Base-by-base conservation (phyloP, 208 protist genomes). In the Acanthamoeba quina region DNA sequence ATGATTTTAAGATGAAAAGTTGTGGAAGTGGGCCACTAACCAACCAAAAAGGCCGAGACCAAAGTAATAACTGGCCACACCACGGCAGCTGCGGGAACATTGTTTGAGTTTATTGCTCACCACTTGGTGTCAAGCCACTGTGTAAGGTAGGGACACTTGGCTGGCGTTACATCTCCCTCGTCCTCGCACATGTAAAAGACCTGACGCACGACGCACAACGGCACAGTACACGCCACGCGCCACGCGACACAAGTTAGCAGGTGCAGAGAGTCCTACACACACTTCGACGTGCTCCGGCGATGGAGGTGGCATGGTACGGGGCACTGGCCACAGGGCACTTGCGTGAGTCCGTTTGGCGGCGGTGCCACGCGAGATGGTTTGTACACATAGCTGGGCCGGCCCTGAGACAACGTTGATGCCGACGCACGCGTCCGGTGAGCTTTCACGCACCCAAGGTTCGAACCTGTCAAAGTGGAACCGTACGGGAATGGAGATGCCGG, bases 291-390 rank as follows among this genome's bases (percentile, higher is more conserved):
- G 15, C n/a, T n/a, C n/a, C 41, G 31, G n/a, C 37, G 5, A 21
- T n/a, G 70, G 44, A 2, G 15, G 17, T 31, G 21, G 13, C 13
- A 15, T n/a, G 11, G 86, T 74, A 97, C 96, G 31, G 96, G 96
- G 90, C 96, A 97, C 9, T 64, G 80, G 21, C 93, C 94, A 72
- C 96, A 97, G 47, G 96, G 96, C 76, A 97, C 96, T 15, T 96
- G 82, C 37, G 78, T 90, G 64, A 97, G 94, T 31, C 85, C 70
- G 74, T 97, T 97, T 52, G 64, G 47, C 17, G 90, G 62, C 26
- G 94, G 78, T 31, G 68, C 41, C 26, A 74, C 58, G 31, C 89
- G 78, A 2, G 92, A 90, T 31, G 90, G 62, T 86, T 96, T 96
- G 80, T 96, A 97, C n/a, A 96, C 52, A 7, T 74, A 44, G 19